Conservation (phyloP, 371 early-diverging fungal species). For the Mucor circinelloides region DNA sequence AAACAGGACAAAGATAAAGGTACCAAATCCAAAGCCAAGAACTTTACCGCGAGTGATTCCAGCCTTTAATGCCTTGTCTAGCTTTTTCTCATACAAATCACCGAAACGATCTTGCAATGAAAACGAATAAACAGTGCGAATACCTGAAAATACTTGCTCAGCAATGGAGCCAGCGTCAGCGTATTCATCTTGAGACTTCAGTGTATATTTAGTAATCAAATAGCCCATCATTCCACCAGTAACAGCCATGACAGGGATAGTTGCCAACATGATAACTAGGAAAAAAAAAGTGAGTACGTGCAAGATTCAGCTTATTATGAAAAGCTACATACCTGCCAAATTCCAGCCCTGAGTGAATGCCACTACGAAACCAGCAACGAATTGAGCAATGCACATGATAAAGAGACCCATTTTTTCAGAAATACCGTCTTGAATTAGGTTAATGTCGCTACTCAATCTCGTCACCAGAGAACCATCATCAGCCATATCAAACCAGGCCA, state of each 20-base stretch:
- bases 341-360: constrained; percentile 62
- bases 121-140: constrained; percentile 89
- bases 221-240: constrained; percentile 63
- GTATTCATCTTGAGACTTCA: constrained; percentile 32
- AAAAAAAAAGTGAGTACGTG: constrained; percentile 63
- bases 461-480: constrained; percentile 67
- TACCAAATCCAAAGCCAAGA: constrained; percentile 60
- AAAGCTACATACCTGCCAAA: neutral
- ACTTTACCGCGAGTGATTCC: constrained; percentile 58
- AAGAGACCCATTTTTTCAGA: constrained; percentile 79
- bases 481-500: constrained; percentile 82
- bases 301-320: constrained; percentile 20
- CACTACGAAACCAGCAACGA: constrained; percentile 15
- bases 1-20: constrained; percentile 64
- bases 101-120: constrained; percentile 73
- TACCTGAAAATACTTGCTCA: constrained; percentile 76
- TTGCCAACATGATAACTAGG: constrained; percentile 68
- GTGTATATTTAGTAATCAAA: constrained; percentile 53
- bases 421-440: constrained; percentile 82
- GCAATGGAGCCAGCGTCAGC: constrained; percentile 48
- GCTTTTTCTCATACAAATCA: constrained; percentile 56
- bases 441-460: constrained; percentile 70
- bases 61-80: constrained; percentile 55
- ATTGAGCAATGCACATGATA: constrained; percentile 57
- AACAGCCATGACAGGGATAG: constrained; percentile 57